These are phyloP conservation scores for Rubia balearica DNA, from an alignment of 305 asterid species.

Conservation along the genomic window DNA sequence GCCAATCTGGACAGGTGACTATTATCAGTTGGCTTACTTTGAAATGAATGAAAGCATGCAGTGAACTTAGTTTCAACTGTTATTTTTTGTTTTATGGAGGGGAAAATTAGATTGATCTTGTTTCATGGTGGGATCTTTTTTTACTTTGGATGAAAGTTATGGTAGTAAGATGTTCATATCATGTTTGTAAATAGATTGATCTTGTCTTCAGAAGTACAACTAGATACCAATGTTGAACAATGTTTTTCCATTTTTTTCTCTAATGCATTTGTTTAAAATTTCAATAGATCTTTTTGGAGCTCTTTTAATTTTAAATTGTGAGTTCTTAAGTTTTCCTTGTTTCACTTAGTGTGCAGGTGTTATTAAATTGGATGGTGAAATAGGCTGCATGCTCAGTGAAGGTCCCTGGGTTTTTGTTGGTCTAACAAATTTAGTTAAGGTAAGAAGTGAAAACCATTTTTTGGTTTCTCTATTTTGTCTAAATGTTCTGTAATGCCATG, in stretches of 20 bases:
- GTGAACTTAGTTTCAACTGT: background rate
- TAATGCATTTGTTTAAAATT: background rate
- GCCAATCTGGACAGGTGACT: constrained; percentile 95
- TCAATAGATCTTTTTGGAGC: no score
- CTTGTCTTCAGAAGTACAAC: background rate
- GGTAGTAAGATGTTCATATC: background rate
- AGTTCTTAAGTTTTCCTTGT: constrained; percentile 16
- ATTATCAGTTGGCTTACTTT: background rate
- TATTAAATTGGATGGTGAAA: constrained; percentile 55
- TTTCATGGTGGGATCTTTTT: background rate
- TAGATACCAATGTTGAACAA: background rate
- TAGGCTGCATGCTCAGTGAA: constrained; percentile 88
- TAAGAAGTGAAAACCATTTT: constrained; percentile 21
- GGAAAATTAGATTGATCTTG: no score
- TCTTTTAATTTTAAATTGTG: constrained; percentile 7
- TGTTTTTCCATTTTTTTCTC: background rate
- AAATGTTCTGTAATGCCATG: background rate
- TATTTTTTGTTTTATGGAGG: background rate
- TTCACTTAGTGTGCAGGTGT: constrained; percentile 52
- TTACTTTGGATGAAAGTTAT: background rate
- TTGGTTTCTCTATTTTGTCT: background rate
- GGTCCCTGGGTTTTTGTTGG: constrained; percentile 97
- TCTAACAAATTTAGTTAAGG: constrained; percentile 76
- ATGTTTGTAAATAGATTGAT: background rate
- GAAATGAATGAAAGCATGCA: background rate